Evolutionary conservation across 1,284 basidiomycete species (phyloP), one percentile per base, ranked within the genome.

Genomic region (Rhizopogon hawkerae): DNA sequence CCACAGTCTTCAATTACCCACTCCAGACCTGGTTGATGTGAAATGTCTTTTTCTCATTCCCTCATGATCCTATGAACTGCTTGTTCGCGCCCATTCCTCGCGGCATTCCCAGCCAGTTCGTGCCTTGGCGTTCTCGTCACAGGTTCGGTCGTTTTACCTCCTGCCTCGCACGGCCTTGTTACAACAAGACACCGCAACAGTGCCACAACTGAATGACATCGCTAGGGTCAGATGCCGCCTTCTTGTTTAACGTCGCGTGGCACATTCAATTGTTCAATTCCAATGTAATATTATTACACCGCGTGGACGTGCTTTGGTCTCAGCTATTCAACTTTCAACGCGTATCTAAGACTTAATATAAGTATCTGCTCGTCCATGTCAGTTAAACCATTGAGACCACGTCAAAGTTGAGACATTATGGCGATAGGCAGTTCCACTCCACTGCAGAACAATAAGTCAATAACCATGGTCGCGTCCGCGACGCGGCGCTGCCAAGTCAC

Each of bases 1-100:
- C 47, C 60, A 54, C 54, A 35, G 34, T 21, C 29, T n/a, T 34
- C 43, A 24, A 11, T 33, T 34, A 33, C 46, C 13, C n/a, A 23
- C 16, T 39, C 23, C n/a, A 31, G 43, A 23, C 16, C 31, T 45
- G 11, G 8, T 26, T 45, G 43, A n/a, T 14, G 35, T 31, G 26
- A 18, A 47, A 14, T 31, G 21, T 13, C n/a, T 36, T 23, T 33
- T 26, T 47, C 42, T 34, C 46, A 33, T 24, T 7, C 45, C 13
- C 13, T 18, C 35, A 14, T 23, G 35, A 24, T 37, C 35, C 35
- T 26, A 23, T 46, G 29, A 47, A 47, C 31, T 47, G 21, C 46
- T 35, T 47, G 34, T 35, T 35, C 10, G n/a, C n/a, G n/a, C 34
- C 11, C 13, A 35, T 14, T 13, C 13, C 36, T 18, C 13, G 23